Percentiles rank a stretch among this genome's conserved stretches.
Evolutionary conservation across 2,329 filamentous ascomycete species (phyloP).

Genomic region (Venturia pyrina): DNA sequence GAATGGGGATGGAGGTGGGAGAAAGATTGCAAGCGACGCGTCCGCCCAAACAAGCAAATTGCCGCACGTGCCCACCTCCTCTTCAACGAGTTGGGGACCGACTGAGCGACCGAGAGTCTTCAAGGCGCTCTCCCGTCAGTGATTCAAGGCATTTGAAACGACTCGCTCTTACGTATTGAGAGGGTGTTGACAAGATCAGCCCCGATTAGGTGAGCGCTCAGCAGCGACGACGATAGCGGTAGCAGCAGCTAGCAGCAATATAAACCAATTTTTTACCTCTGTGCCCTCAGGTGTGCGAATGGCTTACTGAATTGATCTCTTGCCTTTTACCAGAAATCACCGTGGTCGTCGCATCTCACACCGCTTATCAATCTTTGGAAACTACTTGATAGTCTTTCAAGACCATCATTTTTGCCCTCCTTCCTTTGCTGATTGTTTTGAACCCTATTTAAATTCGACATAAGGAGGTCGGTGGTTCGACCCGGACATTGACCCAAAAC

Average conservation of each 20-base stretch:
- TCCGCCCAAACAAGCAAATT: neutral
- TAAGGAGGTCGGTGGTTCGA: neutral
- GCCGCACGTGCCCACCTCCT: neutral
- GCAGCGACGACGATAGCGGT: too few species aligned
- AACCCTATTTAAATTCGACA: neutral
- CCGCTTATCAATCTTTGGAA: constrained; percentile 51
- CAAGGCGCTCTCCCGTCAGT: too few species aligned
- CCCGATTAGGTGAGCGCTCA: too few species aligned
- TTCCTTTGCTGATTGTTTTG: too few species aligned
- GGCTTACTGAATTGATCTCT: constrained; percentile 56
- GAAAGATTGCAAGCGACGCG: neutral
- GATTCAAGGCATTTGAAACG: too few species aligned
- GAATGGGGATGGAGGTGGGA: neutral
- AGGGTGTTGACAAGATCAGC: too few species aligned
- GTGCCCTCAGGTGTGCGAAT: neutral
- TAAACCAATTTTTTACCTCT: too few species aligned
- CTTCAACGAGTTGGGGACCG: too few species aligned
- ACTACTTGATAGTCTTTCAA: constrained; percentile 13
- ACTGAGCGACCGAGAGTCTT: too few species aligned
- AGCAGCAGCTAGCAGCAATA: too few species aligned
- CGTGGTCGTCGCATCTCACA: constrained; percentile 53
- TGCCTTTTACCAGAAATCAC: constrained; percentile 75
- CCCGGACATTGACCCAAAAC: neutral
- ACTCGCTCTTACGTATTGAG: too few species aligned
- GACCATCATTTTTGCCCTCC: neutral